A percentile compares a stretch with the other conserved stretches of the same genome.
These are phyloP conservation scores for Cytospora paraplurivora DNA, from an alignment of 2,329 filamentous ascomycete genomes.

Conservation along the genomic window DNA sequence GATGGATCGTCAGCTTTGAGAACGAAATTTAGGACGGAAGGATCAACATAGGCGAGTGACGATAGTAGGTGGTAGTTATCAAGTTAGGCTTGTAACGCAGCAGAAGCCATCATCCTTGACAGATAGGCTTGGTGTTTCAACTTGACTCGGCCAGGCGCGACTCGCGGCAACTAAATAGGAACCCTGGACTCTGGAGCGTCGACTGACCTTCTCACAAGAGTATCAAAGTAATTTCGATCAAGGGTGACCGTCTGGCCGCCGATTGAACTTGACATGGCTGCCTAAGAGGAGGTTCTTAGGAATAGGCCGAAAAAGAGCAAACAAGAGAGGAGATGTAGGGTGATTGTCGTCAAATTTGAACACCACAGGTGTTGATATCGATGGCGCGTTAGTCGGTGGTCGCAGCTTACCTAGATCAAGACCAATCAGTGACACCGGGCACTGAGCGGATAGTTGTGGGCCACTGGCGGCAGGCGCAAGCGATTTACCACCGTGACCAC, in stretches of 20 bases:
- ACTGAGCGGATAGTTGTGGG: not conserved
- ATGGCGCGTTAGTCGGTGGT: not conserved
- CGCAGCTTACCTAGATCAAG: not conserved
- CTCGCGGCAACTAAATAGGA: not conserved
- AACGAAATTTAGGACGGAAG: constrained; percentile 7
- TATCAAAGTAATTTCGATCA: constrained; percentile 62
- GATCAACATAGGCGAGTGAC: constrained; percentile 16
- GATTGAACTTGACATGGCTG: constrained; percentile 21
- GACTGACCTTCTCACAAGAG: constrained; percentile 61
- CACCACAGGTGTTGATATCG: not conserved
- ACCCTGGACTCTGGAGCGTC: not conserved
- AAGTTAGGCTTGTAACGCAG: not conserved
- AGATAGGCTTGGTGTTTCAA: not conserved
- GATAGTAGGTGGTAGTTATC: not conserved
- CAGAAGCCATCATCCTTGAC: not conserved
- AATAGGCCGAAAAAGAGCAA: not conserved
- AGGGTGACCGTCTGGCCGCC: constrained; percentile 51
- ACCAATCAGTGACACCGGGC: not conserved
- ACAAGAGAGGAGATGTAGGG: constrained; percentile 2
- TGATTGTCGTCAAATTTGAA: not conserved
- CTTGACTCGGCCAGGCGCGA: not conserved
- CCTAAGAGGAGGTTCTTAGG: constrained; percentile 2
- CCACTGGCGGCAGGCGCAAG: not conserved
- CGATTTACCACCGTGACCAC: not conserved
- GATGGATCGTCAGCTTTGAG: not conserved